phyloP scores from a whole-genome alignment of 2,329 filamentous ascomycete species.

The Hymenoscyphus linearis region DNA sequence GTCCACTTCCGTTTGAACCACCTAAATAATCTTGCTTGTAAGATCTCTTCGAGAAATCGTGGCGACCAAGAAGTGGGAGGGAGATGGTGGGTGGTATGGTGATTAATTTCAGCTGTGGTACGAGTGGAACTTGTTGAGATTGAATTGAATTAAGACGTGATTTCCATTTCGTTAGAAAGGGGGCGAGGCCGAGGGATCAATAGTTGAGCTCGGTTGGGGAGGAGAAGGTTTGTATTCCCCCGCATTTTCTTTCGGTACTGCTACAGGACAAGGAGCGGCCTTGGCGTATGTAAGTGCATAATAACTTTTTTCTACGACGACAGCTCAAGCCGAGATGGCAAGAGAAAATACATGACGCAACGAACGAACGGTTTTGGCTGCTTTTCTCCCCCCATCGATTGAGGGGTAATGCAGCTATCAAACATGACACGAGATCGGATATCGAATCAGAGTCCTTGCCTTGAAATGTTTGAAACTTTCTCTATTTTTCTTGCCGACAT shows the following conservation, averaged over 20 bases:
- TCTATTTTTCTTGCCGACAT: not conserved
- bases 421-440: not conserved
- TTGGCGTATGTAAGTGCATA: not conserved
- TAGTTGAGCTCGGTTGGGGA: not conserved
- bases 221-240: not conserved
- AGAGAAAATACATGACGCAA: not conserved
- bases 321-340: not conserved
- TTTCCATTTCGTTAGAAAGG: too few relatives aligned
- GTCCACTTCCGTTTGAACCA: too few relatives aligned
- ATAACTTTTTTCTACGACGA: not conserved
- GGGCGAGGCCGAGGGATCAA: too few relatives aligned
- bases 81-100: not conserved
- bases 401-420: too few relatives aligned
- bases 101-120: not conserved
- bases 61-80: too few relatives aligned
- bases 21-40: too few relatives aligned
- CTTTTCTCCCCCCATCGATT: too few relatives aligned
- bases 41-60: too few relatives aligned
- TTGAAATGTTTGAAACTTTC: not conserved
- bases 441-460: not conserved
- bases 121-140: not conserved
- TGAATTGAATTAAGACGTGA: not conserved
- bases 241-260: too few relatives aligned
- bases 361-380: not conserved
- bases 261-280: not conserved